These are phyloP conservation scores for Abortiporus biennis DNA, from an alignment of 1,284 basidiomycete genomes.

Conservation along the genomic window DNA sequence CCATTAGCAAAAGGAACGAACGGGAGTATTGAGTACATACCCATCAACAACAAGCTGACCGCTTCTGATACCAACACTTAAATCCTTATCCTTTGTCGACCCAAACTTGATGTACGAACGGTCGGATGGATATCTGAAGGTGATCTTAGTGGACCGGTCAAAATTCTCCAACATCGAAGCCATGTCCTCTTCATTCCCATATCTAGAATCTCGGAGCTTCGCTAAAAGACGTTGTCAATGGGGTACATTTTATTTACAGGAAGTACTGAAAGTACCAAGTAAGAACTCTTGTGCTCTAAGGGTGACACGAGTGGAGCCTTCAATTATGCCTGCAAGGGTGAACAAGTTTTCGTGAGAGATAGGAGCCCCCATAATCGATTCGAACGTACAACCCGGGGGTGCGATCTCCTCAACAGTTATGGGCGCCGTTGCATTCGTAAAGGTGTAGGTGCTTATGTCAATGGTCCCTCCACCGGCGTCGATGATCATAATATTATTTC, in stretches of 20 bases:
- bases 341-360: not conserved
- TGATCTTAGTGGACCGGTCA: conserved; percentile 34
- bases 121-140: conserved; percentile 30
- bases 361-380: not conserved
- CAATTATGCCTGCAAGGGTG: conserved; percentile 15
- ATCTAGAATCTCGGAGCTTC: conserved; percentile 28
- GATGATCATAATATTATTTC: conserved; percentile 42
- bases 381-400: conserved; percentile 32
- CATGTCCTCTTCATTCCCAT: conserved; percentile 27
- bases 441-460: conserved; percentile 44
- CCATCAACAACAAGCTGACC: conserved; percentile 34
- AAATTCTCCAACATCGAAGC: conserved; percentile 31
- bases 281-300: conserved; percentile 26
- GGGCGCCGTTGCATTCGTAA: conserved; percentile 17
- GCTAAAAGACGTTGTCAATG: conserved; percentile 19
- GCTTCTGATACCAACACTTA: conserved; percentile 28
- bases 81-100: conserved; percentile 29
- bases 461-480: conserved; percentile 55
- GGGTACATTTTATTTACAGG: not conserved
- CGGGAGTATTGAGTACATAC: conserved; percentile 18
- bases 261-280: conserved; percentile 15
- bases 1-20: not conserved
- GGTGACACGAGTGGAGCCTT: conserved; percentile 21
- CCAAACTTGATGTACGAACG: conserved; percentile 37
- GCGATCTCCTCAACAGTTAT: conserved; percentile 32